These are phyloP conservation scores for Trichosporon sp. DNA, from an alignment of 1,284 basidiomycete species.

Conservation along the genomic window DNA sequence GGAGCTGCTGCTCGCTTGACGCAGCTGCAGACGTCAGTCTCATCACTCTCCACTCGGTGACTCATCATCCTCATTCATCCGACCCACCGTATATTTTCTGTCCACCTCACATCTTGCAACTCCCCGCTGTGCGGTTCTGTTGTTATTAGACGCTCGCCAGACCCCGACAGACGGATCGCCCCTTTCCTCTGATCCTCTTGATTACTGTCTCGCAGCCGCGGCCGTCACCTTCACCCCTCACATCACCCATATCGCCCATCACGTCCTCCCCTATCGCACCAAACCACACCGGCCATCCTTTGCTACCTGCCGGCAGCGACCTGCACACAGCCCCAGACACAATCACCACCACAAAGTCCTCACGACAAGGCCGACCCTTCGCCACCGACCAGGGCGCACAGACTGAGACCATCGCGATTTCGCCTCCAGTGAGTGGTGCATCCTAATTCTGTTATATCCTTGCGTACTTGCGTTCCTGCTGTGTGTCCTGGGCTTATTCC, in stretches of 20 bases:
- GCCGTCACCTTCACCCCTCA: neutral
- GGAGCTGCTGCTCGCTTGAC: neutral
- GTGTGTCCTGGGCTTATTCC: neutral
- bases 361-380: neutral
- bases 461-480: neutral
- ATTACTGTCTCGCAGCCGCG: neutral
- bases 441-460: neutral
- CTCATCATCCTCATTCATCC: neutral
- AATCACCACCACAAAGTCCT: conserved; percentile 15
- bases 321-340: neutral
- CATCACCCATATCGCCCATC: conserved; percentile 4
- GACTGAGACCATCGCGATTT: conserved; percentile 4
- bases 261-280: neutral
- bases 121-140: neutral
- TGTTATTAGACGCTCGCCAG: neutral
- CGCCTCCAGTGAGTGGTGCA: conserved; percentile 13
- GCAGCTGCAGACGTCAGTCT: conserved; percentile 12
- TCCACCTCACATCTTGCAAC: neutral
- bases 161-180: neutral
- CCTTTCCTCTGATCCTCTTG: too few species aligned
- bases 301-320: neutral
- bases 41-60: neutral
- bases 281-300: neutral
- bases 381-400: conserved; percentile 17
- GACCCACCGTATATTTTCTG: neutral